These are phyloP conservation scores for Nephelium lappaceum DNA, from an alignment of 345 rosid genomes.

Conservation along the genomic window DNA sequence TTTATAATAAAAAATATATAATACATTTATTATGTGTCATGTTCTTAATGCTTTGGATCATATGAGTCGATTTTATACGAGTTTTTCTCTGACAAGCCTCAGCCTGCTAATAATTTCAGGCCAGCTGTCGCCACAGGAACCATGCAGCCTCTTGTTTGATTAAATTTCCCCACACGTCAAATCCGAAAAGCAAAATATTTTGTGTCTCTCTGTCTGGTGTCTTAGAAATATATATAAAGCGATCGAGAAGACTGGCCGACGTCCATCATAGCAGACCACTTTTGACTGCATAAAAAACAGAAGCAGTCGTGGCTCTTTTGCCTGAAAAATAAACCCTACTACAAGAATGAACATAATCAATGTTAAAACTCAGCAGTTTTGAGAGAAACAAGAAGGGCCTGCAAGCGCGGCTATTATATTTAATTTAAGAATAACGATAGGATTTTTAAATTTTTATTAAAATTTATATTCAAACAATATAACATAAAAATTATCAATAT, in stretches of 20 bases:
- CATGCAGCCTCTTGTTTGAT: conserved; percentile 9
- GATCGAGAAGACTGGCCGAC: not conserved
- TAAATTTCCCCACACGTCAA: not conserved
- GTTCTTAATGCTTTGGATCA: too few relatives aligned
- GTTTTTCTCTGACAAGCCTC: conserved; percentile 16
- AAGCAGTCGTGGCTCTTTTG: not conserved
- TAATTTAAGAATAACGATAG: too few relatives aligned
- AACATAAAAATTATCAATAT: too few relatives aligned
- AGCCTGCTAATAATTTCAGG: conserved; percentile 2
- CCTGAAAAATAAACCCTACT: not conserved
- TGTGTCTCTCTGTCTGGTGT: not conserved
- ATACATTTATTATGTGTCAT: too few relatives aligned
- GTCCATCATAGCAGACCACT: not conserved
- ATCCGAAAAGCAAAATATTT: not conserved
- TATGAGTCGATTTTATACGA: not conserved
- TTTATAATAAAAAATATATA: too few relatives aligned
- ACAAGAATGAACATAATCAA: too few relatives aligned
- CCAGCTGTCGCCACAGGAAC: conserved; percentile 30
- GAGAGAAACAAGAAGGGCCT: not conserved
- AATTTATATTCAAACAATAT: too few relatives aligned
- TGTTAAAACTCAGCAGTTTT: not conserved
- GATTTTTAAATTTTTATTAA: too few relatives aligned
- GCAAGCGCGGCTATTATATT: too few relatives aligned
- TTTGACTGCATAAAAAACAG: not conserved
- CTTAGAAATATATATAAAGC: not conserved